Percentiles rank a stretch among this genome's conserved stretches.
These are phyloP conservation scores for Tetracentron sinense DNA, from an alignment of 164 flowering plant genomes.

Conservation along the genomic window DNA sequence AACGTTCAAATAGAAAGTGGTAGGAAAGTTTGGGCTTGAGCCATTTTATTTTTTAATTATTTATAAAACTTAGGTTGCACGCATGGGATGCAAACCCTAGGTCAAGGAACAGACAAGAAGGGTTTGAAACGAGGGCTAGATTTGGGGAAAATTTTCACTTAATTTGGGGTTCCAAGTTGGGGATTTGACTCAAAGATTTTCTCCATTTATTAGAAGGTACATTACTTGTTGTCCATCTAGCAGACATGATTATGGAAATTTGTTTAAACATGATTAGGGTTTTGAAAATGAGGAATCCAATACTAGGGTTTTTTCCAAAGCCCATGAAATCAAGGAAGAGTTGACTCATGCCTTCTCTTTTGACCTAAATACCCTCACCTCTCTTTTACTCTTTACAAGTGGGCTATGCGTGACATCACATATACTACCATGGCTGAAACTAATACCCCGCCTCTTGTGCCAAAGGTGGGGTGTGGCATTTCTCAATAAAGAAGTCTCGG, in stretches of 20 bases:
- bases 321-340: background rate
- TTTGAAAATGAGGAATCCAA: background rate
- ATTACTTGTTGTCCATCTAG: constrained; percentile 32
- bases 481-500: no score
- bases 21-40: constrained; percentile 44
- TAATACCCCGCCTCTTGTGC: no score
- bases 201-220: constrained; percentile 30
- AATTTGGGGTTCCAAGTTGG: constrained; percentile 51
- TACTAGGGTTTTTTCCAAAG: background rate
- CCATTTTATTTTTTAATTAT: constrained; percentile 49
- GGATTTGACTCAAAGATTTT: constrained; percentile 40
- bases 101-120: constrained; percentile 62
- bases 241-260: constrained; percentile 34
- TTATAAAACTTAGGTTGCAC: constrained; percentile 38
- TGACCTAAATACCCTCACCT: no score
- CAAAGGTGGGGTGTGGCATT: no score
- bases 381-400: no score
- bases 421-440: no score
- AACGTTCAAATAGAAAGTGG: constrained; percentile 42
- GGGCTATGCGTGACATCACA: no score
- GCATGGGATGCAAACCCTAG: constrained; percentile 56
- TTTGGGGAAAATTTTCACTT: constrained; percentile 58
- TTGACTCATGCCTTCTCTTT: no score
- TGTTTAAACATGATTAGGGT: background rate
- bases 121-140: constrained; percentile 63